Base-by-base conservation (phyloP, 352 stramenopile genomes). In the Peronosclerospora sorghi region DNA sequence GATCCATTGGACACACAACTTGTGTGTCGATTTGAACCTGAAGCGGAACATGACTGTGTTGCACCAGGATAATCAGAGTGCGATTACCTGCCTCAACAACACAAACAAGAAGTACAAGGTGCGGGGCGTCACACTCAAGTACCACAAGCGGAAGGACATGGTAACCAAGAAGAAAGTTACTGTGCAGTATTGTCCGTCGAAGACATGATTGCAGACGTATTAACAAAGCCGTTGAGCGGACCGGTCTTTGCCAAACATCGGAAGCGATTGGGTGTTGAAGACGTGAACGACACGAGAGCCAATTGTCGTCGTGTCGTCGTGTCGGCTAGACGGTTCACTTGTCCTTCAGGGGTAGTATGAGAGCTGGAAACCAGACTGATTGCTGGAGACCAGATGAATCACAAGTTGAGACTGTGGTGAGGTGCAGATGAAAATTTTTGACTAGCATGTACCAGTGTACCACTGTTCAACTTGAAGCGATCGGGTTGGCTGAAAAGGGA, bases 1-100 rank as follows among this genome's bases (percentile, higher is more conserved):
- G 38, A 20, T 48, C 1, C 42, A 45, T 27, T 55, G 24, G 40
- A 41, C 47, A 3, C 39, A 45, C 32, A 51, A 45, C 10, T 26
- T 56, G 27, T 55, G 15, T 19, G 24, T 26, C 4, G 38, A 48
- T 14, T 14, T 35, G 9, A 18, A 35, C 2, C 8, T 35, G 8
- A 10, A 19, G n/a, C 30, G 30, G 9, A 7, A 34, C 28, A 9
- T 2, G 13, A 35, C 30, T 9, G 30, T 35, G 30, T 18, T 35
- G 14, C 19, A 18, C 19, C 30, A 35, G 13, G 30, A 19, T 8
- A 35, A 35, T 8, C 30, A 35, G 17, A 18, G 24, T 36, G 14
- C 32, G 4, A 50, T 50, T n/a, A 42, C 15, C 10, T 21, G 41
- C 15, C 10, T 47, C 5, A 47, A 30, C 1, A 13, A 35, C 7